phyloP scores from a whole-genome alignment of 2,329 filamentous ascomycete genomes.

The Aureobasidium sp. region DNA sequence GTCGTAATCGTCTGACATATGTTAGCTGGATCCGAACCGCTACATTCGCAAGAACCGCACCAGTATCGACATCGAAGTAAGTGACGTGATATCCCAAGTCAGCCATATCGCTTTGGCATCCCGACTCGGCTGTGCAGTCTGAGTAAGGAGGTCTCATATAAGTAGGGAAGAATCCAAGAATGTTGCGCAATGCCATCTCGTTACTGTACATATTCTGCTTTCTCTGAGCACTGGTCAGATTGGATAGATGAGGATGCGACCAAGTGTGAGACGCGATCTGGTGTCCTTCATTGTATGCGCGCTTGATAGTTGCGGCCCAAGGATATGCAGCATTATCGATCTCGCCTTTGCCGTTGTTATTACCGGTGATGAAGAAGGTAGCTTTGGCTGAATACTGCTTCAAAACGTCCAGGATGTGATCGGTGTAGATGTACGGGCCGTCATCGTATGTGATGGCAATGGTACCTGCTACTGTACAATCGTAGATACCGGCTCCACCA shows the following conservation, averaged over 20 bases:
- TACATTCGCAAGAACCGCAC: constrained; percentile 21
- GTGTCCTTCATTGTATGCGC: constrained; percentile 50
- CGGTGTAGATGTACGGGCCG: constrained; percentile 66
- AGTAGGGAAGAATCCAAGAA: constrained; percentile 49
- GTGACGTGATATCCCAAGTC: constrained; percentile 53
- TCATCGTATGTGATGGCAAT: constrained; percentile 85
- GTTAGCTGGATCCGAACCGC: neutral
- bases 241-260: constrained; percentile 45
- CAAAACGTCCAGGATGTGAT: constrained; percentile 63
- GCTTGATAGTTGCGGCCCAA: constrained; percentile 47
- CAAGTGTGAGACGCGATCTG: constrained; percentile 56
- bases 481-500: constrained; percentile 51
- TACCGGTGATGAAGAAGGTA: constrained; percentile 83
- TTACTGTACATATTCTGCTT: constrained; percentile 47
- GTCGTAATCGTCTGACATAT: constrained; percentile 45
- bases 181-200: constrained; percentile 50
- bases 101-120: constrained; percentile 35
- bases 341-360: constrained; percentile 42
- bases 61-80: constrained; percentile 55
- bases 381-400: constrained; percentile 59
- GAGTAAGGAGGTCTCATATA: constrained; percentile 47
- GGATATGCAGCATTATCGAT: constrained; percentile 46
- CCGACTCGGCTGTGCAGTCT: constrained; percentile 37
- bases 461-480: constrained; percentile 45
- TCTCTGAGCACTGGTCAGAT: constrained; percentile 38